These are phyloP conservation scores for Scalesia atractyloides DNA, from an alignment of 129 eudicot genomes.

Conservation along the genomic window DNA sequence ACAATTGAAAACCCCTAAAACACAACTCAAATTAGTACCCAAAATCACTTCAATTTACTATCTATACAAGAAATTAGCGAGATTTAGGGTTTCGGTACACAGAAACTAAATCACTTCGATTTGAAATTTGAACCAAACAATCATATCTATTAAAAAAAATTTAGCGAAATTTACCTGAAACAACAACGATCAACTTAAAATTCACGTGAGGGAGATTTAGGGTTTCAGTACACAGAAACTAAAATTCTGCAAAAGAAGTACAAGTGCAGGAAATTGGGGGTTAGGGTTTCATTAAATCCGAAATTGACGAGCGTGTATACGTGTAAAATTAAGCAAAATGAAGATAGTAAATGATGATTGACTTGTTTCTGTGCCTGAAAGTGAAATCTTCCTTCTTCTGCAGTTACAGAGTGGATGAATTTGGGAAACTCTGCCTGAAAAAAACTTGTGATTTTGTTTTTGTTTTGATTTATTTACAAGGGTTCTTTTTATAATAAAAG, in stretches of 20 bases:
- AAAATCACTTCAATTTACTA: conserved; percentile 3
- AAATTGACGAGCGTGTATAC: conserved; percentile 2
- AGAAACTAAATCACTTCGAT: neutral
- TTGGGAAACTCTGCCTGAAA: neutral
- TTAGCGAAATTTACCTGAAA: conserved; percentile 26
- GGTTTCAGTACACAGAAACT: conserved; percentile 19
- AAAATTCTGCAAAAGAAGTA: neutral
- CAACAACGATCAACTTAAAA: conserved; percentile 28
- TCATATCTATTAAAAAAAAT: neutral
- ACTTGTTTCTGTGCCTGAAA: conserved; percentile 21
- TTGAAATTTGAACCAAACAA: conserved; percentile 17
- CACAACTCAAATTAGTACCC: neutral
- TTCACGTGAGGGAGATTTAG: conserved; percentile 24
- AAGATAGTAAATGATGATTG: conserved; percentile 24
- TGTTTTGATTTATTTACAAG: neutral
- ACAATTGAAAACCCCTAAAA: neutral
- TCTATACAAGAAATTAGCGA: neutral
- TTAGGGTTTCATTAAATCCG: conserved; percentile 25
- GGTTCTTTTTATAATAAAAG: too few species aligned
- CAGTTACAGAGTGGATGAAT: neutral
- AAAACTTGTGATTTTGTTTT: neutral
- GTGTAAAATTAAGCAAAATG: neutral
- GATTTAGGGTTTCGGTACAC: neutral
- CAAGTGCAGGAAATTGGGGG: conserved; percentile 21
- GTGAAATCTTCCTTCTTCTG: conserved; percentile 12